A percentile compares a stretch with the other conserved stretches of the same genome.
Conservation (phyloP, 2,329 filamentous ascomycete species). For the Ceratocystis alfenasii region DNA sequence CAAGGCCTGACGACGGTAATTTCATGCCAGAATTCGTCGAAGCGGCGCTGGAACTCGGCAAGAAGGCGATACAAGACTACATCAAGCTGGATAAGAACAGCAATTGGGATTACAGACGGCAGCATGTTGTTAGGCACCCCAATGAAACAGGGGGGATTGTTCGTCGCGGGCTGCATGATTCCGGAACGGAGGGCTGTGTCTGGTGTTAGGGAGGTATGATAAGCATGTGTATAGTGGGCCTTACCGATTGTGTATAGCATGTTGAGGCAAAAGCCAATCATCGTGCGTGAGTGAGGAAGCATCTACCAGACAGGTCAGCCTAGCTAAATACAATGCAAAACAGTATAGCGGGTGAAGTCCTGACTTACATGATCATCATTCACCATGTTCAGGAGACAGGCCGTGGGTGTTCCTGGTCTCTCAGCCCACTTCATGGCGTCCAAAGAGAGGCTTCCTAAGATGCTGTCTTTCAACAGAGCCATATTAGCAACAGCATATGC, state of each 20-base stretch:
- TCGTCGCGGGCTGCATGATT: background rate
- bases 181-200: background rate
- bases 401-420: background rate
- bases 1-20: background rate
- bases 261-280: slow-evolving; percentile 3
- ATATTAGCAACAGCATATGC: background rate
- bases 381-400: background rate
- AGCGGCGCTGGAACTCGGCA: slow-evolving; percentile 12
- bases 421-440: background rate
- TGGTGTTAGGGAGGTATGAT: background rate
- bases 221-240: background rate
- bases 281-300: background rate
- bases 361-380: background rate
- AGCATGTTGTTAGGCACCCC: background rate
- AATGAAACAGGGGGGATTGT: background rate
- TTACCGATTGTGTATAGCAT: slow-evolving; percentile 1
- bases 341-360: background rate
- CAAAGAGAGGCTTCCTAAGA: background rate
- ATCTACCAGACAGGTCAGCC: background rate
- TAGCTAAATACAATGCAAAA: background rate
- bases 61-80: background rate
- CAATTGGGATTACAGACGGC: background rate
- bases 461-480: background rate
- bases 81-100: slow-evolving; percentile 5
- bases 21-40: slow-evolving; percentile 9